These are phyloP conservation scores for Hypericum perforatum DNA, from an alignment of 345 rosid species.

Conservation along the genomic window DNA sequence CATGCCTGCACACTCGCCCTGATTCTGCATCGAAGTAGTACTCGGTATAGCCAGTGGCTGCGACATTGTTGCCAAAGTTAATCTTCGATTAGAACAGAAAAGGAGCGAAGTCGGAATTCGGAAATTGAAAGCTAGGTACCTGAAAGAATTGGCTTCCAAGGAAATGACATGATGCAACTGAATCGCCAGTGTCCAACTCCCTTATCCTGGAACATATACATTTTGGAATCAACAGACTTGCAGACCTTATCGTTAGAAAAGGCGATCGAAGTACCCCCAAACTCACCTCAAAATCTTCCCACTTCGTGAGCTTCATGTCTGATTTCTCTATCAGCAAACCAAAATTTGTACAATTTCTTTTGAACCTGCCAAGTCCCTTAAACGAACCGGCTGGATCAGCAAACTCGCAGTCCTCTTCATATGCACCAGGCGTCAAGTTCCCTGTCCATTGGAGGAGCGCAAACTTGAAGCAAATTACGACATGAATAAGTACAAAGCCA, in stretches of 20 bases:
- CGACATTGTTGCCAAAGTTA: constrained; percentile 9
- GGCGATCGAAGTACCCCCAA: background rate
- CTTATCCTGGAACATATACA: constrained; percentile 44
- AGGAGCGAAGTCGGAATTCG: background rate
- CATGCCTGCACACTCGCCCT: constrained; percentile 83
- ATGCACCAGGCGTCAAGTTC: constrained; percentile 54
- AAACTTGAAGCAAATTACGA: background rate
- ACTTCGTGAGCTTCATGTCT: constrained; percentile 75
- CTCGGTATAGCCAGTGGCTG: constrained; percentile 92
- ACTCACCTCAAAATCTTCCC: constrained; percentile 78
- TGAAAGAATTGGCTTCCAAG: constrained; percentile 96
- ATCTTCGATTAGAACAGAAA: background rate
- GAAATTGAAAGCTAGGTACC: constrained; percentile 27
- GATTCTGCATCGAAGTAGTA: constrained; percentile 56
- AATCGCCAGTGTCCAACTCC: constrained; percentile 91
- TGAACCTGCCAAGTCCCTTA: constrained; percentile 75
- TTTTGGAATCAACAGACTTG: too few species aligned
- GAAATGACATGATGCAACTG: constrained; percentile 84
- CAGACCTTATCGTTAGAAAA: too few species aligned
- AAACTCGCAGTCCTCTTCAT: constrained; percentile 85
- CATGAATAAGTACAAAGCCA: too few species aligned
- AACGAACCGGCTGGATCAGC: constrained; percentile 99
- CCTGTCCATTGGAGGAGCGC: constrained; percentile 25
- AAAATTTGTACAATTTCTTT: constrained; percentile 81
- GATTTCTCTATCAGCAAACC: constrained; percentile 72